Conservation (phyloP, 2,329 filamentous ascomycete species). For the Lasiodiplodia gonubiensis region DNA sequence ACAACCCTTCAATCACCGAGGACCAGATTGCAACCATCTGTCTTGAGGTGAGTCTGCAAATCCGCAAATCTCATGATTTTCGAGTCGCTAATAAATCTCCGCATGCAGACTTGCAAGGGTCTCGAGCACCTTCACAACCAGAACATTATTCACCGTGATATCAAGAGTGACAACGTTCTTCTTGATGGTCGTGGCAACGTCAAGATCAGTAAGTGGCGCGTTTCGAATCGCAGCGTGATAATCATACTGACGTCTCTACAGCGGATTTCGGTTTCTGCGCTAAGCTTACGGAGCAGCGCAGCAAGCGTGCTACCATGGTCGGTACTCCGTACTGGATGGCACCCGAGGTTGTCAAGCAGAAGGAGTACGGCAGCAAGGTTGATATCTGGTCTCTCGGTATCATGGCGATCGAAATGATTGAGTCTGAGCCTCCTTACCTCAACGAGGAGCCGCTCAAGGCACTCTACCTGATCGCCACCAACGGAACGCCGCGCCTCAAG, state of each 20-base stretch:
- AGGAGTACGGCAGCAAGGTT: conserved; percentile 97
- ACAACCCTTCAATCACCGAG: conserved; percentile 91
- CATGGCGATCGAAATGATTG: conserved; percentile 99
- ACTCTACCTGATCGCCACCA: conserved; percentile 95
- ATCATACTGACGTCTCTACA: conserved; percentile 46
- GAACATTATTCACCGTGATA: conserved; percentile 98
- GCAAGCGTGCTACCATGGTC: conserved; percentile 98
- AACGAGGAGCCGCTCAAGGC: conserved; percentile 98
- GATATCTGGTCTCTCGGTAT: conserved; percentile 99
- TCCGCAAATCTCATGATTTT: neutral
- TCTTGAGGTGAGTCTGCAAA: conserved; percentile 72
- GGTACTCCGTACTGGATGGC: conserved; percentile 99
- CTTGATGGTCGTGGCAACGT: conserved; percentile 93
- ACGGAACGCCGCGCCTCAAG: conserved; percentile 95
- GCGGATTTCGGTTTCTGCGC: conserved; percentile 99
- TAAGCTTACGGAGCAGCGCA: conserved; percentile 95
- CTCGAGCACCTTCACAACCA: conserved; percentile 93
- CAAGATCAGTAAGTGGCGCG: conserved; percentile 81
- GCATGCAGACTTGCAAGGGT: conserved; percentile 83
- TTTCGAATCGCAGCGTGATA: neutral
- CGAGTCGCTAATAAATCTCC: neutral
- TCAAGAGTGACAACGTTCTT: conserved; percentile 98
- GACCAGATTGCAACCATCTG: conserved; percentile 98
- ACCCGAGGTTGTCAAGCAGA: conserved; percentile 98
- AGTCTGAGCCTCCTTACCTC: conserved; percentile 95